These are phyloP conservation scores for Pseudogymnoascus pannorum DNA, from an alignment of 2,329 filamentous ascomycete species.

Conservation along the genomic window DNA sequence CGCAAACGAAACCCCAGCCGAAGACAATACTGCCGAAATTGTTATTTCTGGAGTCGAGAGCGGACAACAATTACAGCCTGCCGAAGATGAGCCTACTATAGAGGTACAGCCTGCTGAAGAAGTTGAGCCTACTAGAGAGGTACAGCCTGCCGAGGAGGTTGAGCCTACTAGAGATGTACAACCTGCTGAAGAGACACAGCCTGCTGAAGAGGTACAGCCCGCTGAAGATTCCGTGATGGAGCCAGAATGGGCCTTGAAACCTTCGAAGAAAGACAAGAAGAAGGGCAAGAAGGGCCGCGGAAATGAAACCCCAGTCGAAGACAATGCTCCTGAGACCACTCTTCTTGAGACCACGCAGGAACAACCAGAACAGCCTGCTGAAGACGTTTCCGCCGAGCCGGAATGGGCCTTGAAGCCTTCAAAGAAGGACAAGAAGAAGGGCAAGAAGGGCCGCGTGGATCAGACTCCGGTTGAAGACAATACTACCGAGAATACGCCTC, in stretches of 20 bases:
- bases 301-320: background rate
- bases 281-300: slow-evolving; percentile 22
- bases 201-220: slow-evolving; percentile 14
- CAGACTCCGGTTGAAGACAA: background rate
- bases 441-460: background rate
- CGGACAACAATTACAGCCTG: background rate
- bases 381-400: background rate
- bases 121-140: background rate
- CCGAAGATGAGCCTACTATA: too few species aligned
- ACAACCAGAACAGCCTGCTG: background rate
- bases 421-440: slow-evolving; percentile 34
- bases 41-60: background rate
- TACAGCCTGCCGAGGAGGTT: too few species aligned
- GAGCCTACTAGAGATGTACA: too few species aligned
- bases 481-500: background rate
- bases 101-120: slow-evolving; percentile 15
- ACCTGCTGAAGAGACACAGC: slow-evolving; percentile 7
- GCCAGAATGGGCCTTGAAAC: background rate
- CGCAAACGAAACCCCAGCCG: background rate
- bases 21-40: background rate
- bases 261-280: slow-evolving; percentile 23
- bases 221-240: background rate
- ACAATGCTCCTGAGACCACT: background rate
- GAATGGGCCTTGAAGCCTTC: slow-evolving; percentile 13
- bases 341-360: background rate